A percentile compares a stretch with the other conserved stretches of the same genome.
phyloP scores from a whole-genome alignment of 345 rosid genomes.

The Populus ilicifolia region DNA sequence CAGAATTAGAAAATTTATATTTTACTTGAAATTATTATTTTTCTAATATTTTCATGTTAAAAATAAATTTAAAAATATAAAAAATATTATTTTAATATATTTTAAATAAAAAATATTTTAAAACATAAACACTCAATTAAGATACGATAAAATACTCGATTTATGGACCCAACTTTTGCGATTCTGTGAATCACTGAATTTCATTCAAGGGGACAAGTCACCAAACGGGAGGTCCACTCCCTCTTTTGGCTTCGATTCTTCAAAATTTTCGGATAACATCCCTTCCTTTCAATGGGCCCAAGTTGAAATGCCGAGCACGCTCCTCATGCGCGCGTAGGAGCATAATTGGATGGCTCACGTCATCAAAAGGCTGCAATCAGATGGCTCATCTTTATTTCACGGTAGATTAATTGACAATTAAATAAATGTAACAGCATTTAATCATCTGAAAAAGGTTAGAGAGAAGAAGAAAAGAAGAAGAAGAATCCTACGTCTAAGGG shows the following conservation, averaged over 20 bases:
- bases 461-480: too few species aligned
- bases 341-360: background rate
- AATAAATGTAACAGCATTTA: background rate
- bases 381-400: background rate
- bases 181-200: background rate
- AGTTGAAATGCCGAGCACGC: background rate
- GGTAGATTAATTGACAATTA: background rate
- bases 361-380: background rate
- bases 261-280: background rate
- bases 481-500: background rate
- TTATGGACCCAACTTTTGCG: background rate
- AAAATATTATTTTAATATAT: too few species aligned
- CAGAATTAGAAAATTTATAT: too few species aligned
- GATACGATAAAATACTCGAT: too few species aligned
- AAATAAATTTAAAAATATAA: too few species aligned
- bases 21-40: too few species aligned
- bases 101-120: too few species aligned
- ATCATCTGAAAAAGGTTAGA: background rate
- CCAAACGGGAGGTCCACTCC: background rate
- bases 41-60: too few species aligned
- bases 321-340: background rate
- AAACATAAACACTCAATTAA: too few species aligned
- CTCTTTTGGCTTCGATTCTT: background rate
- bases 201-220: background rate
- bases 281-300: background rate